These are phyloP conservation scores for Kodamaea fungicola DNA, from an alignment of 1,139 yeast species.

Conservation along the genomic window DNA sequence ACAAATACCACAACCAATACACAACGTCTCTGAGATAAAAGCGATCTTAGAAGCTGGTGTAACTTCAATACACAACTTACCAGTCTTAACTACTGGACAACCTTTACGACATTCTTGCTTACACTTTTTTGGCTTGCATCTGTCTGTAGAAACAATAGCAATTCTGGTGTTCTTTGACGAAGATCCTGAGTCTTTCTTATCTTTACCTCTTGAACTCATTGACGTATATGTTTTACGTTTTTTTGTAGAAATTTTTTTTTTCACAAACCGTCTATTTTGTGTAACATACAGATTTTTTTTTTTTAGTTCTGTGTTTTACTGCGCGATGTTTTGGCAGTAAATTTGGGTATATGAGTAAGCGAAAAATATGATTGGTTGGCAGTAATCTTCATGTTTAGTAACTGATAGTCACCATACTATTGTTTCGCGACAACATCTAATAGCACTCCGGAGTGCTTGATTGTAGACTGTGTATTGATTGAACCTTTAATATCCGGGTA, in stretches of 20 bases:
- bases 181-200: slow-evolving; percentile 5
- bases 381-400: not conserved
- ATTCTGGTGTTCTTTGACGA: slow-evolving; percentile 62
- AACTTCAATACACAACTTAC: slow-evolving; percentile 96
- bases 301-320: slow-evolving; percentile 4
- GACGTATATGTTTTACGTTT: not conserved
- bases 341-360: slow-evolving; percentile 12
- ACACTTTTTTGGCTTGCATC: slow-evolving; percentile 96
- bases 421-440: no score
- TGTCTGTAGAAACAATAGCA: slow-evolving; percentile 91
- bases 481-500: no score
- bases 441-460: no score
- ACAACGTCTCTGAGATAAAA: slow-evolving; percentile 88
- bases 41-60: slow-evolving; percentile 88
- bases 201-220: slow-evolving; percentile 5
- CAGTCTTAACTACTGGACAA: slow-evolving; percentile 97
- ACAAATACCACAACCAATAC: slow-evolving; percentile 99
- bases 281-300: slow-evolving; percentile 8
- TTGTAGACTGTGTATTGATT: no score
- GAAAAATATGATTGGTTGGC: slow-evolving; percentile 7
- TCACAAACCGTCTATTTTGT: slow-evolving; percentile 8
- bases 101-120: slow-evolving; percentile 96
- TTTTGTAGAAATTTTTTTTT: slow-evolving; percentile 10
- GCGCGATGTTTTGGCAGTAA: slow-evolving; percentile 8
- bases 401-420: not conserved